Evolutionary conservation across 805 yeast genomes (phyloP), one percentile per base, ranked within the genome.

Genomic region (Metschnikowia lunata): DNA sequence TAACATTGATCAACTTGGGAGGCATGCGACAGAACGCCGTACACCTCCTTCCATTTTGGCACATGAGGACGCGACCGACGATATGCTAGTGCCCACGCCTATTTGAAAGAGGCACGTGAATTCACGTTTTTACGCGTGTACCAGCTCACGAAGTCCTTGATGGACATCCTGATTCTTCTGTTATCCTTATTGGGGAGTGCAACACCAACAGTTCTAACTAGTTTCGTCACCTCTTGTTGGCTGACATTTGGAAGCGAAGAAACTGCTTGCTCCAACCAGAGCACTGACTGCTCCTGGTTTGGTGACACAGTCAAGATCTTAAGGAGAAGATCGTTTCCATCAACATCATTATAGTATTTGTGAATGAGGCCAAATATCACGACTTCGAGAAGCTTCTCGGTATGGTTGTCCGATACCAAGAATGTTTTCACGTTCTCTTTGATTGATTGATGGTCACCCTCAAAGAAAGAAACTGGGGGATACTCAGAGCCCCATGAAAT

Each of bases 61-160:
- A 18, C 23, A 18, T 18, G 23, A 18, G 23, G 23, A 18, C 23
- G 23, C 23, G 23, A 18, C 5, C 23, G 23, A 18, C 23, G 23
- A 18, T 18, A 18, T 18, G 23, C 23, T 18, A 5, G 3, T 18
- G 23, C 23, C 23, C 23, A 18, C 23, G 23, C 13, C 35, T 43
- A 43, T 10, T 34, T 40, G 15, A 48, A 48, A 7, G 43, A 36
- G 10, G 56, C 51, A 28, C 57, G 34, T 10, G 51, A 36, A 34
- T 52, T 74, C 18, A 87, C 76, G 55, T 87, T 85, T 60, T 88
- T 84, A 54, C 96, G 72, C 29, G 83, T 67, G 64, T 88, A 89
- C 93, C 96, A 86, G 43, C 75, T 79, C 33, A 87, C 79, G 59
- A 90, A 91, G 59, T 85, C 91, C 56, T 81, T 78, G 42, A 90